These are phyloP conservation scores for Proliferodiscus dingleyae DNA, from an alignment of 2,329 filamentous ascomycete species.

Conservation along the genomic window DNA sequence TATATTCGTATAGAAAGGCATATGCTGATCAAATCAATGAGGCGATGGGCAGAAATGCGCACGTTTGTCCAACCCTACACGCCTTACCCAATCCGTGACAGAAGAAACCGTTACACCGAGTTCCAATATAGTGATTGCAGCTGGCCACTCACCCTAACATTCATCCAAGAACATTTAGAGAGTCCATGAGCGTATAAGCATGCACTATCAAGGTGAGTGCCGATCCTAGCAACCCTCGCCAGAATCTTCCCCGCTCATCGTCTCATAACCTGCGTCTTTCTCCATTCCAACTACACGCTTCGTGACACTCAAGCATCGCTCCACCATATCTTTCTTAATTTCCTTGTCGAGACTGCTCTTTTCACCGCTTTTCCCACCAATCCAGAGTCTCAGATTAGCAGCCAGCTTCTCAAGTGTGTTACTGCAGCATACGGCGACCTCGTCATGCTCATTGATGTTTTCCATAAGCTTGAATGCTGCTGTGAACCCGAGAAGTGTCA, in stretches of 20 bases:
- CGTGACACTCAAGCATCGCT: conserved; percentile 51
- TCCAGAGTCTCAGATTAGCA: conserved; percentile 56
- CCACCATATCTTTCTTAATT: conserved; percentile 50
- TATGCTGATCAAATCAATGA: too few species aligned
- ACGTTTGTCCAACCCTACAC: too few species aligned
- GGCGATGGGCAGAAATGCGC: too few species aligned
- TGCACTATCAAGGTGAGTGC: neutral
- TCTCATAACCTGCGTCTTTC: conserved; percentile 56
- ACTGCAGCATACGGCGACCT: conserved; percentile 43
- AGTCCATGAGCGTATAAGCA: too few species aligned
- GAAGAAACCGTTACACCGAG: too few species aligned
- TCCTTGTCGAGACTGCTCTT: conserved; percentile 46
- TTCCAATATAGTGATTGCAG: too few species aligned
- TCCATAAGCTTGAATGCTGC: conserved; percentile 56
- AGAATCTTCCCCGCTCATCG: conserved; percentile 43
- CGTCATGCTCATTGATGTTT: conserved; percentile 43
- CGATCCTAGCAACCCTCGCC: conserved; percentile 26
- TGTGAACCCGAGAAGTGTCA: conserved; percentile 52
- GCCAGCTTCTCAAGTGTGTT: conserved; percentile 51
- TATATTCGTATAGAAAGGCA: too few species aligned
- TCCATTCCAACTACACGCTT: conserved; percentile 57
- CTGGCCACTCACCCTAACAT: too few species aligned
- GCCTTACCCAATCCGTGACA: too few species aligned
- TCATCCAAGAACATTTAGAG: too few species aligned
- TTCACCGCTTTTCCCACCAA: conserved; percentile 48